Conservation (phyloP, 1,139 yeast genomes). For the Pichia sp. region DNA sequence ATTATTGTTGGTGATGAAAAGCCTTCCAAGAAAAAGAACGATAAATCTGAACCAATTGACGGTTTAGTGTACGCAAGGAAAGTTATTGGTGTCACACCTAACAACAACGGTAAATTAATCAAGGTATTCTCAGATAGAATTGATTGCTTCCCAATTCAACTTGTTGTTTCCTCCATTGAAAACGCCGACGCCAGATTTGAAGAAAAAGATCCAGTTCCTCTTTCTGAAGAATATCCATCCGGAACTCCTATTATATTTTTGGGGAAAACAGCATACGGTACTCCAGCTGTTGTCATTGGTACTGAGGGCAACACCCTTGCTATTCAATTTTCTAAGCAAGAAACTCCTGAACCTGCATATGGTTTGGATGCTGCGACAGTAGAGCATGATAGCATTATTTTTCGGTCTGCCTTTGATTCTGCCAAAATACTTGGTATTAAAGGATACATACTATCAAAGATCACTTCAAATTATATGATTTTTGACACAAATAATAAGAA, state of each 20-base stretch:
- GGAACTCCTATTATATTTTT: constrained; percentile 72
- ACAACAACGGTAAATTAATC: constrained; percentile 64
- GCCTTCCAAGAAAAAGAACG: constrained; percentile 36
- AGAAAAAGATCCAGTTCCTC: constrained; percentile 71
- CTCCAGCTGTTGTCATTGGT: constrained; percentile 72
- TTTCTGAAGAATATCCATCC: constrained; percentile 76
- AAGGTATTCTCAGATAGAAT: constrained; percentile 56
- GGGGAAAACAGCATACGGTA: constrained; percentile 87
- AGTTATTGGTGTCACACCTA: constrained; percentile 74
- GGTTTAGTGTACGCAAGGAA: constrained; percentile 65
- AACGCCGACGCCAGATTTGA: constrained; percentile 70
- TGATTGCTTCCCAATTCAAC: constrained; percentile 67
- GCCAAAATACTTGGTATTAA: constrained; percentile 54
- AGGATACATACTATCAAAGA: constrained; percentile 65
- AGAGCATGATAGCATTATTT: constrained; percentile 55
- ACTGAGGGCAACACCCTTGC: constrained; percentile 50
- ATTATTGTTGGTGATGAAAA: constrained; percentile 36
- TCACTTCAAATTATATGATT: constrained; percentile 70
- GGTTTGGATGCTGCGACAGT: constrained; percentile 55
- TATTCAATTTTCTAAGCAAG: constrained; percentile 51
- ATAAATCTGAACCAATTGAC: constrained; percentile 34
- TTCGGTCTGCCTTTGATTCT: constrained; percentile 65
- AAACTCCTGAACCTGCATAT: constrained; percentile 55
- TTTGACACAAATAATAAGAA: constrained; percentile 49
- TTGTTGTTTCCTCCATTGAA: constrained; percentile 69